Conservation (phyloP, 2,329 filamentous ascomycete genomes). For the Laburnicola sp. region DNA sequence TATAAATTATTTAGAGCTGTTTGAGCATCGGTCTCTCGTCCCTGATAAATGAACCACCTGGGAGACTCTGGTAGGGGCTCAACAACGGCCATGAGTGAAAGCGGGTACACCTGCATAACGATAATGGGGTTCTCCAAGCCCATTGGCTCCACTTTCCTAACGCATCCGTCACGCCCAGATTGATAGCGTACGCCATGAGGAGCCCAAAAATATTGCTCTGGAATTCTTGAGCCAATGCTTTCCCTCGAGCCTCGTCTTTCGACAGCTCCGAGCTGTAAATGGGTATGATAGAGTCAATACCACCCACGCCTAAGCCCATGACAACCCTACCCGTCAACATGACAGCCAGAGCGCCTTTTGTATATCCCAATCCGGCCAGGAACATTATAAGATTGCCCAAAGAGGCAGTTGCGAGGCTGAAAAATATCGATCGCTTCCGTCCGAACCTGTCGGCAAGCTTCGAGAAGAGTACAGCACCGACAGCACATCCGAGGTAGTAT, state of each 20-base stretch:
- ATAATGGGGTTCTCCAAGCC: conserved; percentile 65
- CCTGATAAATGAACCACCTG: conserved; percentile 60
- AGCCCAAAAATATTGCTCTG: conserved; percentile 67
- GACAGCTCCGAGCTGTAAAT: conserved; percentile 62
- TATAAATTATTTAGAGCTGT: conserved; percentile 54
- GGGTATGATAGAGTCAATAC: conserved; percentile 64
- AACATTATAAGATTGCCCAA: conserved; percentile 66
- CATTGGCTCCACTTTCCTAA: conserved; percentile 62
- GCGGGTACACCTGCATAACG: conserved; percentile 62
- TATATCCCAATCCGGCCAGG: conserved; percentile 55
- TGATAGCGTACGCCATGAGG: conserved; percentile 63
- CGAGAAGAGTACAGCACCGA: conserved; percentile 62
- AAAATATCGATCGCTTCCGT: conserved; percentile 59
- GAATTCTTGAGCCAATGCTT: conserved; percentile 64
- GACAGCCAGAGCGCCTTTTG: conserved; percentile 48
- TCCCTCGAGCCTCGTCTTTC: conserved; percentile 60
- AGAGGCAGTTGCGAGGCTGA: conserved; percentile 57
- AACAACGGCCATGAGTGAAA: conserved; percentile 58
- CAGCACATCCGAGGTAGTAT: conserved; percentile 65
- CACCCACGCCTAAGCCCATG: conserved; percentile 62
- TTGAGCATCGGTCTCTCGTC: conserved; percentile 55
- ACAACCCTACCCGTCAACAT: conserved; percentile 57
- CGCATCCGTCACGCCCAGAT: conserved; percentile 56
- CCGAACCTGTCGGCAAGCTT: conserved; percentile 58
- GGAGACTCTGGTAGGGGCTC: conserved; percentile 60